Base-by-base conservation (phyloP, 805 yeast genomes). In the Wickerhamiella sergipiensis region DNA sequence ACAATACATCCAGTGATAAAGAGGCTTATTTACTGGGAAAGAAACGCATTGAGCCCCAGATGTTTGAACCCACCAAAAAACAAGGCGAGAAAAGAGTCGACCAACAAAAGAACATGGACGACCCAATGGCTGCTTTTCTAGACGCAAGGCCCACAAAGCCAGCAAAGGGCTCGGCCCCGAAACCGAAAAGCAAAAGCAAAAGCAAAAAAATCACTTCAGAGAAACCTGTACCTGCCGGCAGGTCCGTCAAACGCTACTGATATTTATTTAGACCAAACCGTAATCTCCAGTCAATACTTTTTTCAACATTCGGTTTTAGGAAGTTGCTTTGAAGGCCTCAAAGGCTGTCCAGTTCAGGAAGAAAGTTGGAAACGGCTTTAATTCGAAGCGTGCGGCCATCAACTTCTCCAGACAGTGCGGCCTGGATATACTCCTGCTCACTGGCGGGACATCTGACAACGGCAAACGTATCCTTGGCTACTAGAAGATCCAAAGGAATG, bases 1-100 rank as follows among this genome's bases (percentile, higher is more conserved):
- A 23, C 7, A n/a, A 29, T 19, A 12, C 10, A 4, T 39, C 42
- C 18, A 31, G 1, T 5, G 36, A 12, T 1, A 68, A 71, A n/a
- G 82, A 79, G 52, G 80, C 72, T 52, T 70, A 76, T 57, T 61
- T 81, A 12, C 59, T 75, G 40, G 85, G 86, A 1, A 74, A 70
- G 60, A 71, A 45, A 15, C 26, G 26, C 21, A 49, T 49, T 33
- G 47, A 52, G 23, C 52, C 48, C 21, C 47, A 51, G 18, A 42
- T 44, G n/a, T 17, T 22, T 26, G 47, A 36, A 12, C 10, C n/a
- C 21, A 22, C 21, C 22, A 17, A 38, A 7, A 29, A 43, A 26
- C 15, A 7, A 47, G 18, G 18, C 22, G 22, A 10, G 22, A 6
- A 26, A 15, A 15, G 33, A 24, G 15, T 3, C 26, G 17, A 18